A percentile compares a stretch with the other conserved stretches of the same genome.
Conservation (phyloP, 164 flowering plant species). For the Aristolochia fimbriata region DNA sequence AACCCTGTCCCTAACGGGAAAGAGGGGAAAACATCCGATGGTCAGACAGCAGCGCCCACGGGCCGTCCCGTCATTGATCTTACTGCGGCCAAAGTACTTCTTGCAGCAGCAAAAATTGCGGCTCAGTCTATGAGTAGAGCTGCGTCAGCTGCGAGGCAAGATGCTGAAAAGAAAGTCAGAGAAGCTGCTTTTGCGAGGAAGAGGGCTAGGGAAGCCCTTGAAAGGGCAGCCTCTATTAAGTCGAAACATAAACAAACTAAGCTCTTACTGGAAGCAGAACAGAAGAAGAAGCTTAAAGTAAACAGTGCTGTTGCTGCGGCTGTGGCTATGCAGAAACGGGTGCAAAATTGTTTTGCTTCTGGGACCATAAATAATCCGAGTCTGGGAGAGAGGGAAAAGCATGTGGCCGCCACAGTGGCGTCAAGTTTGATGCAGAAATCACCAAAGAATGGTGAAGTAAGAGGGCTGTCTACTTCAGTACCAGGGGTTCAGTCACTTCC, state of each 20-base stretch:
- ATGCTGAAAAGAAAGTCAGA: conserved; percentile 46
- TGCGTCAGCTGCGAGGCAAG: conserved; percentile 20
- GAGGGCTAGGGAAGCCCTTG: conserved; percentile 55
- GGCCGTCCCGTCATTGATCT: conserved; percentile 21
- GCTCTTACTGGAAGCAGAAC: conserved; percentile 5
- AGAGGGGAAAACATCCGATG: neutral
- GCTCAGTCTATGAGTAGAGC: conserved; percentile 42
- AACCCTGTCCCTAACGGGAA: conserved; percentile 7
- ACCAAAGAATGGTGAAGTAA: conserved; percentile 7
- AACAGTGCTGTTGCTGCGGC: conserved; percentile 11
- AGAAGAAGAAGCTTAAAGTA: conserved; percentile 11
- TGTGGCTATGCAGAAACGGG: conserved; percentile 13
- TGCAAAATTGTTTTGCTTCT: conserved; percentile 1
- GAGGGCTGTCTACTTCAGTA: conserved; percentile 2
- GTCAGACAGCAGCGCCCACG: neutral
- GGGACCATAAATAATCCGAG: conserved; percentile 4
- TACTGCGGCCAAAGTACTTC: conserved; percentile 25
- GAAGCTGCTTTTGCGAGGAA: conserved; percentile 53
- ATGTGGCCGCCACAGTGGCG: neutral
- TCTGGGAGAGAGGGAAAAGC: conserved; percentile 2
- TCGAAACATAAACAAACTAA: conserved; percentile 11
- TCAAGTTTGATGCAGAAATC: conserved; percentile 3
- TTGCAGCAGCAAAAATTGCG: conserved; percentile 56
- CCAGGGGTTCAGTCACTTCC: conserved; percentile 6
- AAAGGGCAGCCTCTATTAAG: conserved; percentile 17